A percentile compares a stretch with the other conserved stretches of the same genome.
Evolutionary conservation across 768 basidiomycete genomes (phyloP).

Genomic region (Galerina marginata): DNA sequence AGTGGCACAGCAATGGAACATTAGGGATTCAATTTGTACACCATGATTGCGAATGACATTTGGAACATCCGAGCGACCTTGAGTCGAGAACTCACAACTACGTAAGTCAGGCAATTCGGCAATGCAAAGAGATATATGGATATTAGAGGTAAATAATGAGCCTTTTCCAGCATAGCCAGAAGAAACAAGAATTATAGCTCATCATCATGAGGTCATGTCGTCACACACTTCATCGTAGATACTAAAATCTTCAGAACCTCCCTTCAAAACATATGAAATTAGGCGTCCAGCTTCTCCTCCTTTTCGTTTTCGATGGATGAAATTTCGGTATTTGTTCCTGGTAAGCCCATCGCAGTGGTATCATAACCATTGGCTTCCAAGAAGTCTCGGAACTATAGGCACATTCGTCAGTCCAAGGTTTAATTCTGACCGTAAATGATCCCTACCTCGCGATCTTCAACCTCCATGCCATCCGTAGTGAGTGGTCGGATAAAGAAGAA

Average conservation of each 20-base stretch:
- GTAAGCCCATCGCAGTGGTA: constrained; percentile 71
- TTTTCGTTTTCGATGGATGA: constrained; percentile 29
- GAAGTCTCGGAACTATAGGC: constrained; percentile 80
- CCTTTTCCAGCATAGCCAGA: constrained; percentile 1
- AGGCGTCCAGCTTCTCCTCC: constrained; percentile 6
- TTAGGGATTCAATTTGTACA: constrained; percentile 28
- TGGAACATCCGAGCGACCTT: no score
- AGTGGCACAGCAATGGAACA: constrained; percentile 62
- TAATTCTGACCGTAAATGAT: no score
- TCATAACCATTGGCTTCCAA: constrained; percentile 82
- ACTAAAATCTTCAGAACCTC: neutral
- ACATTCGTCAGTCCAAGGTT: constrained; percentile 4
- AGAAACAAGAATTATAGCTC: neutral
- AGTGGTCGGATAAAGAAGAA: constrained; percentile 78
- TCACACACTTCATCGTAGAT: neutral
- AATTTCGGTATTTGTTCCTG: constrained; percentile 25
- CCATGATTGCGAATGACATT: no score
- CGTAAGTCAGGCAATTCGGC: no score
- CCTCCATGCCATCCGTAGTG: constrained; percentile 75
- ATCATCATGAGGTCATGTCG: neutral
- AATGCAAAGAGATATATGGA: neutral
- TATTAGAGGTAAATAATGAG: constrained; percentile 1
- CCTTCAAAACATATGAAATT: neutral
- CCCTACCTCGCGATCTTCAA: constrained; percentile 72
- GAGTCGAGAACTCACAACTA: no score